Evolutionary conservation across 2,329 filamentous ascomycete genomes (phyloP), one percentile per base, ranked within the genome.

Genomic region (Trichoderma koningiopsis): DNA sequence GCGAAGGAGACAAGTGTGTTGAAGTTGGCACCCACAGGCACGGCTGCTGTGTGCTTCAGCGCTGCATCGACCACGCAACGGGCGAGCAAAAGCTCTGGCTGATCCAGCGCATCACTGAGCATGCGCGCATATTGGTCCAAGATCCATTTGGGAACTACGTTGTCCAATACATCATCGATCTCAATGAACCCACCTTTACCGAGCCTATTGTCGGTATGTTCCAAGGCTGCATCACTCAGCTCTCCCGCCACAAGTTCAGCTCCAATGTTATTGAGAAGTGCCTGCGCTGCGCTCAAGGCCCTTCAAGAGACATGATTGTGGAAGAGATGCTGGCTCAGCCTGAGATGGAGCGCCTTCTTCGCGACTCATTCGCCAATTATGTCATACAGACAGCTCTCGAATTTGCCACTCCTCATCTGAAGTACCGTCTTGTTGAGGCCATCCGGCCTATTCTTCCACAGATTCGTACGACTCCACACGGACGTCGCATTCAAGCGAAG

Each of bases 61-160:
- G 96, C 74, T 99, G 96, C 84, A 97, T 99, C 75, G 96, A 99
- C 76, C 96, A 99, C 80, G 95, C 96, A 40, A 92, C 93, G 62
- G 94, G 93, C 70, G 85, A 91, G 47, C 96, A 99, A 82, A 97
- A 97, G 83, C 86, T 90, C 70, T 91, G 92, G 83, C 86, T 99
- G 71, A 94, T 99, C 73, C 84, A 87, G 70, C 88, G 92, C 77
- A 98, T 99, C 79, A 97, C 94, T 0, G 86, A 90, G 67, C 91
- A 97, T 77, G 93, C 94, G n/a, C 92, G 93, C 73, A 85, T 91
- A 47, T 88, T 99, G 13, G 94, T 99, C 24, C 94, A 97, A 79
- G 96, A 99, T 79, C 95, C 96, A 0, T 99, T 97, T 75, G 96
- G 96, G 77, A 99, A 99, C 81, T 99, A 99, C 73, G 96, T 99